A percentile compares a stretch with the other conserved stretches of the same genome.
Conservation (phyloP, 2,329 filamentous ascomycete species). For the Bipolaris victoriae region DNA sequence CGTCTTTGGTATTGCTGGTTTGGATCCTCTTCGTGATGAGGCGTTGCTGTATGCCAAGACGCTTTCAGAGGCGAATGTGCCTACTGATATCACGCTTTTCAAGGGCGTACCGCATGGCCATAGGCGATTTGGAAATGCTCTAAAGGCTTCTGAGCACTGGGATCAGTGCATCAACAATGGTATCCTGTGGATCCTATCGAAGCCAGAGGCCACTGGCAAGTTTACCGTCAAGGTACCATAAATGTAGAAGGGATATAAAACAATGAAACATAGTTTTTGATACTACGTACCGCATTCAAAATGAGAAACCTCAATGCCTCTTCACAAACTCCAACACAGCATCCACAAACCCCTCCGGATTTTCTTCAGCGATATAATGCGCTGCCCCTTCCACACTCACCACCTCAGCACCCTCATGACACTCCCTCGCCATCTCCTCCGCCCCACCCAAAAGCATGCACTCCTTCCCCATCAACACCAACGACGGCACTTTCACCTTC, state of each 20-base stretch:
- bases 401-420: background rate
- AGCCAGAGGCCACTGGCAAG: slow-evolving; percentile 41
- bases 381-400: background rate
- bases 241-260: background rate
- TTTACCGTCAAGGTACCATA: slow-evolving; percentile 43
- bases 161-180: slow-evolving; percentile 54
- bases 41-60: slow-evolving; percentile 55
- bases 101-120: slow-evolving; percentile 62
- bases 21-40: slow-evolving; percentile 59
- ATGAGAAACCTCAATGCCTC: background rate
- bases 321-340: background rate
- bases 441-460: background rate
- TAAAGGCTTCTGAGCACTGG: slow-evolving; percentile 52
- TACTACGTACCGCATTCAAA: too few relatives aligned
- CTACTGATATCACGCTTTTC: slow-evolving; percentile 58
- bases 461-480: background rate
- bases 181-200: slow-evolving; percentile 52
- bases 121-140: slow-evolving; percentile 52
- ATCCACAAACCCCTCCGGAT: background rate
- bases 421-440: slow-evolving; percentile 4
- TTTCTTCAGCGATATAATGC: slow-evolving; percentile 4
- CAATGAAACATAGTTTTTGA: background rate
- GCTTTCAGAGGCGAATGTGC: slow-evolving; percentile 54
- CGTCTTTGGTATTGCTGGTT: slow-evolving; percentile 58
- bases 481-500: background rate